phyloP scores from a whole-genome alignment of 345 rosid species.

The Anastatica hierochuntica region DNA sequence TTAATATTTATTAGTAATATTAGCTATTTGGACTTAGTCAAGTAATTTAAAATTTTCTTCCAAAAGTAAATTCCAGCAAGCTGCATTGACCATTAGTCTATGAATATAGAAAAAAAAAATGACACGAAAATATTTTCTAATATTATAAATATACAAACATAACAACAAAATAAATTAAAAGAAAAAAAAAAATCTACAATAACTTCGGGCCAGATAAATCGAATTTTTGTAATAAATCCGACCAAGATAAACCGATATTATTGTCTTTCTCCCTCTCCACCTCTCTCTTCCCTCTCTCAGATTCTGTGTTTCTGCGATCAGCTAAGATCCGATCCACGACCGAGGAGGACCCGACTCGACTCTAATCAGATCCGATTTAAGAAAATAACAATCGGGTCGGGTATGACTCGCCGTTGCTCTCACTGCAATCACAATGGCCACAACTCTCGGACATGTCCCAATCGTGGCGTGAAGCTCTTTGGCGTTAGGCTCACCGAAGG shows the following conservation, averaged over 20 bases:
- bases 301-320: conserved; percentile 26
- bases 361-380: conserved; percentile 24
- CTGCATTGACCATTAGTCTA: conserved; percentile 20
- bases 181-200: neutral
- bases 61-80: conserved; percentile 1
- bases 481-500: conserved; percentile 96
- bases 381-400: neutral
- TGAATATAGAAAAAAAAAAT: neutral
- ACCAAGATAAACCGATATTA: conserved; percentile 27
- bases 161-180: neutral
- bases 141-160: neutral
- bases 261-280: conserved; percentile 18
- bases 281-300: conserved; percentile 14
- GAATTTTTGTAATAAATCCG: conserved; percentile 18
- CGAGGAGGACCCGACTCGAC: neutral
- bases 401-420: conserved; percentile 93
- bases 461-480: conserved; percentile 86
- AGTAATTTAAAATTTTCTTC: neutral
- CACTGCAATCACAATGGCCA: conserved; percentile 99
- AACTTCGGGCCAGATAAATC: too few species aligned
- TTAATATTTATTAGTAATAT: neutral
- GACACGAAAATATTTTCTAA: conserved; percentile 1
- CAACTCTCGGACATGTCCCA: conserved; percentile 95
- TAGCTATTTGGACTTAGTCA: neutral
- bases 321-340: conserved; percentile 26